Percentiles rank a stretch among this genome's conserved stretches.
These are phyloP conservation scores for Gamsiella multidivaricata DNA, from an alignment of 192 early-diverging fungal genomes.

Conservation along the genomic window DNA sequence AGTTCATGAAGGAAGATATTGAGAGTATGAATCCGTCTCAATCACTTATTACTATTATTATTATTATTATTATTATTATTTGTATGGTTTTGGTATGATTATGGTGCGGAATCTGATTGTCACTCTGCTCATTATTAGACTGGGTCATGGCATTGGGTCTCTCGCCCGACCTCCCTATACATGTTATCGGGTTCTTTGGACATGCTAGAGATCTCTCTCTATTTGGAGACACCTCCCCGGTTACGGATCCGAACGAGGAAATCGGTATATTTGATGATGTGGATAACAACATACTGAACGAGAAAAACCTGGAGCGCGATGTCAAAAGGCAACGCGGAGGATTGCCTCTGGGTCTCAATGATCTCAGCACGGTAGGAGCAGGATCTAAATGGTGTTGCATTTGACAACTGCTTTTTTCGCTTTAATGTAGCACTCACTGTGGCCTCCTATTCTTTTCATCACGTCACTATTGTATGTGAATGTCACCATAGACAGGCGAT, in stretches of 20 bases:
- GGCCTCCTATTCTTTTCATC: no score
- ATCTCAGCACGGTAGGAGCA: no score
- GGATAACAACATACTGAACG: no score
- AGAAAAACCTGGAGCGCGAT: no score
- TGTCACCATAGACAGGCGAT: slow-evolving; percentile 50
- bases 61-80: no score
- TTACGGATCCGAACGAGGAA: not conserved
- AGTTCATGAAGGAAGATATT: slow-evolving; percentile 43
- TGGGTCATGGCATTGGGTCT: slow-evolving; percentile 31
- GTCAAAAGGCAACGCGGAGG: no score
- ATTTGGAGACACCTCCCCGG: slow-evolving; percentile 1
- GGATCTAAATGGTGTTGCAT: no score
- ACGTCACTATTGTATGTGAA: no score
- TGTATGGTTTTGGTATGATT: not conserved
- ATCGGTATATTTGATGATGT: no score
- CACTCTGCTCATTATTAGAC: not conserved
- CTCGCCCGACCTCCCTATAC: slow-evolving; percentile 7
- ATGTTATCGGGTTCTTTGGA: slow-evolving; percentile 41
- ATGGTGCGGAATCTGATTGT: not conserved
- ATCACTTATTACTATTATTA: not conserved
- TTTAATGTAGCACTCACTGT: no score
- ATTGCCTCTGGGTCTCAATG: no score
- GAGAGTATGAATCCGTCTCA: slow-evolving; percentile 12
- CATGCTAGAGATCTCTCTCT: slow-evolving; percentile 27
- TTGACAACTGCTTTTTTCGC: no score